These are phyloP conservation scores for Turritis glabra DNA, from an alignment of 345 rosid species.

Conservation along the genomic window DNA sequence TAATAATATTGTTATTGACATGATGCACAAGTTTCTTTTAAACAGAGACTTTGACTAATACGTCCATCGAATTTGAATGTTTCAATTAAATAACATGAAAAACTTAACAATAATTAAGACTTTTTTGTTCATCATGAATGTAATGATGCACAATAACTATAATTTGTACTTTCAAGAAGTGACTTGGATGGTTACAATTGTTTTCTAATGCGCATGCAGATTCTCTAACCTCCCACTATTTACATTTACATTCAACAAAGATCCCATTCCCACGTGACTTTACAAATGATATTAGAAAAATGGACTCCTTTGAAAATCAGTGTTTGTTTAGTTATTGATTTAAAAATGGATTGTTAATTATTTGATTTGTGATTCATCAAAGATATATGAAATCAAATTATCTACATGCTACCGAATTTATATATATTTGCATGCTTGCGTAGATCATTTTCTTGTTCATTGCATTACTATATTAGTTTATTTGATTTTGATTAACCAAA, in stretches of 20 bases:
- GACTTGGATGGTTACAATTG: neutral
- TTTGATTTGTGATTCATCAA: neutral
- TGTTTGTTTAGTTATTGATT: neutral
- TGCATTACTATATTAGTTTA: neutral
- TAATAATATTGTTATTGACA: constrained; percentile 16
- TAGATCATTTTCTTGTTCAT: neutral
- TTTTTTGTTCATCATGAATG: neutral
- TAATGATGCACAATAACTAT: constrained; percentile 18
- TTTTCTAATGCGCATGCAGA: constrained; percentile 37
- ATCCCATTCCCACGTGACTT: constrained; percentile 39
- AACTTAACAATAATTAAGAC: neutral
- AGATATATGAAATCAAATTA: neutral
- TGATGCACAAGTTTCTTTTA: constrained; percentile 17
- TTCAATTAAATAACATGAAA: constrained; percentile 7
- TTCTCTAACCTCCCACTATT: constrained; percentile 41
- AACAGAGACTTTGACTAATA: constrained; percentile 26
- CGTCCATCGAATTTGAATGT: constrained; percentile 25
- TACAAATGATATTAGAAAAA: neutral
- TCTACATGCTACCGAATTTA: neutral
- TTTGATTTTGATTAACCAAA: constrained; percentile 6
- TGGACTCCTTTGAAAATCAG: neutral
- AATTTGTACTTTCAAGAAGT: constrained; percentile 32
- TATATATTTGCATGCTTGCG: neutral
- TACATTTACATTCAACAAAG: constrained; percentile 31
- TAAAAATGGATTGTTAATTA: neutral